Evolutionary conservation across 2,329 filamentous ascomycete genomes (phyloP).

Genomic region (Rachicladosporium sp.): DNA sequence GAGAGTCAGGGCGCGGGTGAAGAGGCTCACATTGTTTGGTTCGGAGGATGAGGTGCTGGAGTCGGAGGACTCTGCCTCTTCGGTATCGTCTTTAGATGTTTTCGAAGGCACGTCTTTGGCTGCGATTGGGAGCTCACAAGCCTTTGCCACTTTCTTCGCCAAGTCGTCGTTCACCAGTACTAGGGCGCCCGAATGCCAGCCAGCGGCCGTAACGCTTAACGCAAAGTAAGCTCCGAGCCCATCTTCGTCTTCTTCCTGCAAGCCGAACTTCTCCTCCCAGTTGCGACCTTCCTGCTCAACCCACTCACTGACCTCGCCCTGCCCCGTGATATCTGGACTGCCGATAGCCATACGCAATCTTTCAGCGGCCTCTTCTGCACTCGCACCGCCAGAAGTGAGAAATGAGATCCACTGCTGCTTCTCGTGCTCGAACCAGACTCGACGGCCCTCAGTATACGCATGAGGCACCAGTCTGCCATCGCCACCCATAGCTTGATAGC

Average conservation of each 20-base stretch:
- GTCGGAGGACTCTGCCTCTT: background rate
- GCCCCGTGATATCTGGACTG: constrained; percentile 15
- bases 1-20: constrained; percentile 3
- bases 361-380: constrained; percentile 29
- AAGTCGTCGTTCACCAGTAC: constrained; percentile 41
- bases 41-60: background rate
- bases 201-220: constrained; percentile 40
- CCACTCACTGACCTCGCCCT: constrained; percentile 41
- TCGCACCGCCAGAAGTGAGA: constrained; percentile 27
- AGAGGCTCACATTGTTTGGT: background rate
- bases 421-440: constrained; percentile 42
- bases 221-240: constrained; percentile 41
- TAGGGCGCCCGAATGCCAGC: constrained; percentile 43
- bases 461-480: constrained; percentile 34
- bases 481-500: constrained; percentile 15
- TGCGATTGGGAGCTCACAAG: constrained; percentile 21
- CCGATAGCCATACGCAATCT: constrained; percentile 24
- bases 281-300: constrained; percentile 39
- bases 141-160: constrained; percentile 24
- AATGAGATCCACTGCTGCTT: constrained; percentile 38
- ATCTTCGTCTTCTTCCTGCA: constrained; percentile 31
- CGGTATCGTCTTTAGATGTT: background rate
- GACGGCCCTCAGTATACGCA: constrained; percentile 33
- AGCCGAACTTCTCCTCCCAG: constrained; percentile 31
- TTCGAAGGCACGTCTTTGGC: constrained; percentile 1